Conservation (phyloP, 2,329 filamentous ascomycete species). For the Microdochium nivale region DNA sequence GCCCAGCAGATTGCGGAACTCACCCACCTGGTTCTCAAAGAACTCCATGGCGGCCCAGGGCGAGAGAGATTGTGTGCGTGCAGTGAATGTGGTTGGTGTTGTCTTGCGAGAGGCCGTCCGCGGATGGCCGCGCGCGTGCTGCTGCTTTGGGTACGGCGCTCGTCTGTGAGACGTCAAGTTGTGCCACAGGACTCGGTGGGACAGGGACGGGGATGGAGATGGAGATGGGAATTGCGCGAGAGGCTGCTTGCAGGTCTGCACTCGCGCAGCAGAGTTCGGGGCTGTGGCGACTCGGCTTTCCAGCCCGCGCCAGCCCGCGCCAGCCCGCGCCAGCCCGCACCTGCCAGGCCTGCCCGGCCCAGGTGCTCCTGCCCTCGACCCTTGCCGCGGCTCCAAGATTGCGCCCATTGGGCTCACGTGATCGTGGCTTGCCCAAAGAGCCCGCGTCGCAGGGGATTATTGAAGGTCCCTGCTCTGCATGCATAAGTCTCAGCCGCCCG, state of each 20-base stretch:
- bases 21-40: constrained; percentile 24
- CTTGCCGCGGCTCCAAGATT: neutral
- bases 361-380: too few species aligned
- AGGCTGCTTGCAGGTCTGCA: neutral
- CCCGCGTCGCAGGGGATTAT: too few species aligned
- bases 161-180: neutral
- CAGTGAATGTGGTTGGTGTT: neutral
- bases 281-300: too few species aligned
- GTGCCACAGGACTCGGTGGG: neutral
- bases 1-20: constrained; percentile 20
- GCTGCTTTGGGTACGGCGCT: neutral
- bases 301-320: too few species aligned
- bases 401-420: neutral
- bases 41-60: constrained; percentile 18
- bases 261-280: too few species aligned
- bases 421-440: neutral
- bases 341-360: too few species aligned
- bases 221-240: neutral
- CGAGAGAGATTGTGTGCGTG: neutral
- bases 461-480: too few species aligned
- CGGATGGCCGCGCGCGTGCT: neutral
- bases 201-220: too few species aligned
- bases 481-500: too few species aligned
- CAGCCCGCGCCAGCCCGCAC: too few species aligned
- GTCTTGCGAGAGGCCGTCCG: too few species aligned